Percentiles rank a stretch among this genome's conserved stretches.
Evolutionary conservation across 2,329 filamentous ascomycete species (phyloP).

Genomic region (Exophiala dermatitidis): DNA sequence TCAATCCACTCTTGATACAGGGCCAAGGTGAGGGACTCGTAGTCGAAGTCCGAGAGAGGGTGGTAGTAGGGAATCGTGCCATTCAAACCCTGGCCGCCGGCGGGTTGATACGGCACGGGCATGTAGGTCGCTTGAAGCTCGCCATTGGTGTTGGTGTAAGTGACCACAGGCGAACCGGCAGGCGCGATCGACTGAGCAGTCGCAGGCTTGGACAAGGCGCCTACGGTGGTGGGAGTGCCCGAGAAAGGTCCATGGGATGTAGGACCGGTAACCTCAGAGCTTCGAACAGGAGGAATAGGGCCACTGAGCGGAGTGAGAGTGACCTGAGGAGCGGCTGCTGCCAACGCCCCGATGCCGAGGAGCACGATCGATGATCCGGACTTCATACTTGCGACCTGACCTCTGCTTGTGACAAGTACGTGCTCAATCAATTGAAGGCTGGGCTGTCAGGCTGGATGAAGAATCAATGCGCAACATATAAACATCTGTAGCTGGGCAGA

Average conservation of each 20-base stretch:
- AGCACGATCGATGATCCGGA: slow-evolving; percentile 10
- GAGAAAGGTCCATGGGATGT: slow-evolving; percentile 63
- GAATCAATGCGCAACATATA: not conserved
- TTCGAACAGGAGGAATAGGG: slow-evolving; percentile 37
- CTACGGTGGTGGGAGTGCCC: slow-evolving; percentile 61
- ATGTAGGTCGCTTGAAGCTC: slow-evolving; percentile 54
- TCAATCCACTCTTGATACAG: slow-evolving; percentile 82
- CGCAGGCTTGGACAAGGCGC: slow-evolving; percentile 55
- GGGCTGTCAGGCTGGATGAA: not conserved
- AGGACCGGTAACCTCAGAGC: slow-evolving; percentile 45
- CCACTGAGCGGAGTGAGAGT: slow-evolving; percentile 17
- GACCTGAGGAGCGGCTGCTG: slow-evolving; percentile 21
- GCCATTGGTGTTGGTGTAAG: slow-evolving; percentile 65
- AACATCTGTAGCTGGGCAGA: not conserved
- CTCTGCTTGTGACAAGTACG: not conserved
- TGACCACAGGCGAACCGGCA: slow-evolving; percentile 52
- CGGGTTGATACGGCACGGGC: slow-evolving; percentile 65
- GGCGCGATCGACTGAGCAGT: slow-evolving; percentile 53
- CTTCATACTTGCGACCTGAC: slow-evolving; percentile 13
- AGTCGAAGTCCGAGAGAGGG: slow-evolving; percentile 75
- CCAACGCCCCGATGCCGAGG: slow-evolving; percentile 16
- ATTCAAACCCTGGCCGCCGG: slow-evolving; percentile 69
- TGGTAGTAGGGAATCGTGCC: slow-evolving; percentile 49
- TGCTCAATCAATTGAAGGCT: not conserved
- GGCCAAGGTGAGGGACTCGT: slow-evolving; percentile 65